Base-by-base conservation (phyloP, 2,329 filamentous ascomycete genomes). In the Diaporthe sp. region DNA sequence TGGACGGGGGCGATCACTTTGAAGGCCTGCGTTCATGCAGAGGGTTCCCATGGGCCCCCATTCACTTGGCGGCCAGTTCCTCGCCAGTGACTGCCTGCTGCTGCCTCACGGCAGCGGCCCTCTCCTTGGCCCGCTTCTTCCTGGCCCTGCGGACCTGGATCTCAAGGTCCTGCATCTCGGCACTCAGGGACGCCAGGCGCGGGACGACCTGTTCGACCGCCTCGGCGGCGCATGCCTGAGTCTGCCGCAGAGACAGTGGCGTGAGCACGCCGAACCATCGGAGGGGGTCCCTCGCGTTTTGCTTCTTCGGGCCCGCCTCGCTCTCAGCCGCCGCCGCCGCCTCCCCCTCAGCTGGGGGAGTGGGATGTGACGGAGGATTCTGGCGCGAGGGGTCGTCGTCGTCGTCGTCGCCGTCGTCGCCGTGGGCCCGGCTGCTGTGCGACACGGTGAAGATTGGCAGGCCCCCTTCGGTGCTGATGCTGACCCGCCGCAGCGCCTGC, bases 121-220 rank as follows among this genome's bases (percentile, higher is more conserved):
- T 85, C 1, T 84, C 85, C 81, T 90, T 91, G 37, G 86, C 86
- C 49, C 88, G 84, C 83, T 82, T 87, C 84, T 92, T 92, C 75
- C 88, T 85, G 49, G 88, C 89, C 75, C 93, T 86, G 51, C 93
- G 87, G 72, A 96, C 91, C 78, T 93, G 90, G 71, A 92, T 91
- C 85, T 95, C 94, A 7, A 94, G 81, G n/a, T 84, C 84, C 20
- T 87, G 86, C 89, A 96, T 91, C 79, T 91, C 88, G 39, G 87
- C 86, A 49, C 88, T 86, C n/a, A 94, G 82, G 1, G 87, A 88
- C 9, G 88, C 88, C 12, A 95, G 84, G 53, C 84, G 84, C 1
- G 91, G 89, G 2, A 95, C 83, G 4, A 92, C 82, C 0, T 87
- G 83, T 73, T 92, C 89, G 4, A 95, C 87, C 0, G 88, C 87